phyloP scores from a whole-genome alignment of 352 stramenopile species.

The Phytophthora citricola region DNA sequence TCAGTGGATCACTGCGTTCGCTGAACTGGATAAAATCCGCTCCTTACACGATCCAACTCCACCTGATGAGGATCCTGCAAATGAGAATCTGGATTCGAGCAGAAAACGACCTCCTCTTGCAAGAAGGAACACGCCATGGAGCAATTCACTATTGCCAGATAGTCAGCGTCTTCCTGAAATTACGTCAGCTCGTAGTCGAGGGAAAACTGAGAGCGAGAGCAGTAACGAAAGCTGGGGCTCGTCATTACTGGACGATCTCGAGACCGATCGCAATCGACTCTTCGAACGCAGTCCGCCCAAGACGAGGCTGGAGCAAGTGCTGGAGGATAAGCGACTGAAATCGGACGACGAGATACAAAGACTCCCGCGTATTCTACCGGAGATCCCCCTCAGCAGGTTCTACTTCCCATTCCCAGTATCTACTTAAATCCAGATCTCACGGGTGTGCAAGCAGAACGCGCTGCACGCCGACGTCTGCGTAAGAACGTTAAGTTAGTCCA shows the following conservation, averaged over 20 bases:
- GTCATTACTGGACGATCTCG: conserved; percentile 16
- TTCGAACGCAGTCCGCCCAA: conserved; percentile 25
- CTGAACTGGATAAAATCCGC: conserved; percentile 73
- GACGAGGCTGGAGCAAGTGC: conserved; percentile 25
- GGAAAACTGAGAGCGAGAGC: conserved; percentile 13
- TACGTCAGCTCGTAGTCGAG: conserved; percentile 5
- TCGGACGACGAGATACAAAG: conserved; percentile 23
- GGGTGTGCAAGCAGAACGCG: conserved; percentile 43
- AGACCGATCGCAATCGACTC: conserved; percentile 7
- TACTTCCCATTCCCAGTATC: conserved; percentile 60
- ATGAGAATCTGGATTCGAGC: conserved; percentile 16
- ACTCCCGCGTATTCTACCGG: conserved; percentile 25
- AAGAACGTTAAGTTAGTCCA: conserved; percentile 53
- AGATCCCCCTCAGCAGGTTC: conserved; percentile 48
- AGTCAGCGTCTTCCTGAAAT: conserved; percentile 22
- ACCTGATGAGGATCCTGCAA: conserved; percentile 10
- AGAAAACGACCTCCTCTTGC: conserved; percentile 21
- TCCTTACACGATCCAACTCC: conserved; percentile 58
- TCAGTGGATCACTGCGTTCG: conserved; percentile 76
- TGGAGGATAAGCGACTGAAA: conserved; percentile 21
- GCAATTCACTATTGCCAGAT: background rate
- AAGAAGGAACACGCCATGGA: conserved; percentile 15
- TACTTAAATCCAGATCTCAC: conserved; percentile 63
- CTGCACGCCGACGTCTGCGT: conserved; percentile 45
- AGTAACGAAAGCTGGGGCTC: conserved; percentile 18